A percentile compares a stretch with the other conserved stretches of the same genome.
Evolutionary conservation across 352 stramenopile genomes (phyloP).

Genomic region (Phytopythium vexans): DNA sequence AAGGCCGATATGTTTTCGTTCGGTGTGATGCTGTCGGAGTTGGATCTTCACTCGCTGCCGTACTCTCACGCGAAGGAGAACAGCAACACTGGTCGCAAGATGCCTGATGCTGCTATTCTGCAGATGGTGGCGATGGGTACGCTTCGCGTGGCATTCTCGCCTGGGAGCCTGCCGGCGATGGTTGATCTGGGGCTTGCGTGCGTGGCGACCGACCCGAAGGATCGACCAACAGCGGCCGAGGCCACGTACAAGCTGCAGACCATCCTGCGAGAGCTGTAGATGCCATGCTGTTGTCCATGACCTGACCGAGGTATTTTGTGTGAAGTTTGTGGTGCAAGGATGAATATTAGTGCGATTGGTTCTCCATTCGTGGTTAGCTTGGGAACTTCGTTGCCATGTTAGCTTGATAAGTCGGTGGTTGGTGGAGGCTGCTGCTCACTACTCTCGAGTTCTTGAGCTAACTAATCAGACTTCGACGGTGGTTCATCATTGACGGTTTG

Average conservation of each 20-base stretch:
- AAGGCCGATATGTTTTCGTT: slow-evolving; percentile 75
- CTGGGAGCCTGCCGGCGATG: slow-evolving; percentile 9
- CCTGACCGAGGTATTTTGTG: too few species aligned
- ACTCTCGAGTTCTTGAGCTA: too few species aligned
- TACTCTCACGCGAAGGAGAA: slow-evolving; percentile 8
- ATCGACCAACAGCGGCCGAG: slow-evolving; percentile 28
- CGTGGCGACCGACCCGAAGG: slow-evolving; percentile 18
- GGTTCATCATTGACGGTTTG: too few species aligned
- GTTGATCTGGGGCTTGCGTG: slow-evolving; percentile 20
- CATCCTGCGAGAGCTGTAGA: slow-evolving; percentile 11
- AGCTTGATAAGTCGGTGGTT: too few species aligned
- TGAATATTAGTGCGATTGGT: background rate
- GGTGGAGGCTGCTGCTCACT: too few species aligned
- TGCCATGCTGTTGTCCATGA: too few species aligned
- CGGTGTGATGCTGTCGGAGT: slow-evolving; percentile 51
- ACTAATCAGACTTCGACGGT: too few species aligned
- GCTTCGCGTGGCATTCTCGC: slow-evolving; percentile 20
- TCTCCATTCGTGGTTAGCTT: too few species aligned
- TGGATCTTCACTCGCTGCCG: slow-evolving; percentile 12
- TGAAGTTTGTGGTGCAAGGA: background rate
- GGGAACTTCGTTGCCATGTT: too few species aligned
- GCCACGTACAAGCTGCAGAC: slow-evolving; percentile 19
- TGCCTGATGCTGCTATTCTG: slow-evolving; percentile 14
- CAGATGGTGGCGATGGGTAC: slow-evolving; percentile 13
- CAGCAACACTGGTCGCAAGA: slow-evolving; percentile 9